Evolutionary conservation across 2,329 filamentous ascomycete genomes (phyloP).

Genomic region (Colletotrichum camelliae): DNA sequence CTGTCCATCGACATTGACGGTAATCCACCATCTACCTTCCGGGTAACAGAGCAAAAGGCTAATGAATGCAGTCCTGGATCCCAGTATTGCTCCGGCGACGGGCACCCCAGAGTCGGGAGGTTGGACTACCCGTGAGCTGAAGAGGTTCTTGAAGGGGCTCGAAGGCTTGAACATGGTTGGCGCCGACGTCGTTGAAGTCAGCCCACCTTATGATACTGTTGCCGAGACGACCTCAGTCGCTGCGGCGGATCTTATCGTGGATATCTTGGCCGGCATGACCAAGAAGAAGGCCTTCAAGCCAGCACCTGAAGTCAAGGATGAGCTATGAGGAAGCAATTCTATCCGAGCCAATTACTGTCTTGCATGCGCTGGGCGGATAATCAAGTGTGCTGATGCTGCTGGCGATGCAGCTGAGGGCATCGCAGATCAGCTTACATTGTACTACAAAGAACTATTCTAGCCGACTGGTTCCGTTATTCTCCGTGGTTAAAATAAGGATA

Average conservation of each 20-base stretch:
- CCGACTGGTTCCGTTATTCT: neutral
- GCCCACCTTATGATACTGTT: slow-evolving; percentile 79
- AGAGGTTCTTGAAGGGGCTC: neutral
- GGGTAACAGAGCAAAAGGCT: neutral
- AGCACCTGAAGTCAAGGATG: neutral
- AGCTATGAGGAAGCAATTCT: neutral
- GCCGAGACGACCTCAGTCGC: slow-evolving; percentile 75
- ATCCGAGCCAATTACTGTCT: rapidly evolving
- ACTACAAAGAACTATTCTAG: neutral
- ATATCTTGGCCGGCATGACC: neutral
- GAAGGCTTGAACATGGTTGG: neutral
- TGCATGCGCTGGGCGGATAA: neutral
- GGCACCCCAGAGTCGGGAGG: neutral
- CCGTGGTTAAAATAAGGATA: rapidly evolving
- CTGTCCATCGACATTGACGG: neutral
- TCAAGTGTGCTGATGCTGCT: neutral
- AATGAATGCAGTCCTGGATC: slow-evolving; percentile 29
- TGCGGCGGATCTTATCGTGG: neutral
- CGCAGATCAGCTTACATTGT: neutral
- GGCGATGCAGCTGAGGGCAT: neutral
- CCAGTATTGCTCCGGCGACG: neutral
- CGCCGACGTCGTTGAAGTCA: slow-evolving; percentile 70
- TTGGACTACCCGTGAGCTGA: neutral
- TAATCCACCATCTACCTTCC: rapidly evolving
- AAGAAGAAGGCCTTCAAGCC: neutral